Base-by-base conservation (phyloP, 768 basidiomycete genomes). In the Lentinus brumalis region DNA sequence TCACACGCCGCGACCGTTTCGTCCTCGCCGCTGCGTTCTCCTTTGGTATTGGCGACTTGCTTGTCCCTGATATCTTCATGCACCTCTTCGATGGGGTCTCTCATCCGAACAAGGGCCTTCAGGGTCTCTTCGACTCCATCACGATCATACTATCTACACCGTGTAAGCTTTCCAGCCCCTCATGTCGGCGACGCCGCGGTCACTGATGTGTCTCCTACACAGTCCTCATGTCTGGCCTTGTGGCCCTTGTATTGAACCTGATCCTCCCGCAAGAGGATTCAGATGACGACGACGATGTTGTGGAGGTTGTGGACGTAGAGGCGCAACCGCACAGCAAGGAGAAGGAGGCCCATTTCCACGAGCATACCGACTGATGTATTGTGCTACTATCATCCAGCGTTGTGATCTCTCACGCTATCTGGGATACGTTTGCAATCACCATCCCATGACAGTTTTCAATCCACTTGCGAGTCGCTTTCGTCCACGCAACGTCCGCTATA, bases 61-160 rank as follows among this genome's bases (percentile, higher is more conserved):
- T 94, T 61, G 83, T 87, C 15, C 83, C 84, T 1, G 76, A 70
- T 11, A 83, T 89, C 38, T 89, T 89, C 67, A 85, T 81, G 3
- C 82, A 88, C 69, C 75, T 93, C 18, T 92, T 92, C 61, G 86
- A 88, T 29, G 75, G 82, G 12, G 86, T 92, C 1, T 65, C 68
- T 0, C 74, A 79, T 50, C 77, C 84, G 6, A 84, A 72, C 58
- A 77, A 74, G 39, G 88, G 86, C 0, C 74, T 93, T 18, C 74
- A 81, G 61, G 90, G 91, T 1, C 76, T 94, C 49, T 83, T 95
- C 61, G 79, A 86, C 68, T 88, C 89, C 5, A 91, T 94, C 62
- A 87, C 88, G 35, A 94, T 94, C 67, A 75, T 94, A 39, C 73
- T 94, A 58, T 87, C 85, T 61, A 93, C 91, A 2, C 92, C 91